Conservation (phyloP, 2,329 filamentous ascomycete genomes). For the Penicillium sp. region DNA sequence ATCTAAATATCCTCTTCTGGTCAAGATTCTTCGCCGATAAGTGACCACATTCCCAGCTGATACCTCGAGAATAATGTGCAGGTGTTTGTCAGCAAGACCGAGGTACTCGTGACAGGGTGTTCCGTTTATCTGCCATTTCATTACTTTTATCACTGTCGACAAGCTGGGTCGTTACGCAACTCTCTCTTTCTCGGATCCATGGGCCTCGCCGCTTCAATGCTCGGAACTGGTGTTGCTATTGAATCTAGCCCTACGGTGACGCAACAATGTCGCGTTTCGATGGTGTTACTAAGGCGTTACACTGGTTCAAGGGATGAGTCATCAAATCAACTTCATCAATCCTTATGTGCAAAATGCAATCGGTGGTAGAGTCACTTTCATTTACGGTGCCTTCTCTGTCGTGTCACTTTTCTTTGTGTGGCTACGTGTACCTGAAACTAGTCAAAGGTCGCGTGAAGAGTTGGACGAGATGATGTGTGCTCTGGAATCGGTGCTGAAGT, state of each 20-base stretch:
- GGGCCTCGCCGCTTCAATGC: neutral
- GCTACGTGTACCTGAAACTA: slow-evolving; percentile 7
- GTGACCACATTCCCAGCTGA: slow-evolving; percentile 2
- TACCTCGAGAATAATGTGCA: slow-evolving; percentile 13
- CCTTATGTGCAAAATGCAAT: neutral
- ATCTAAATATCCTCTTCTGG: neutral
- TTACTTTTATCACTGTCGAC: neutral
- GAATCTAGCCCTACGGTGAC: slow-evolving; percentile 2
- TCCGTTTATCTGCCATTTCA: slow-evolving; percentile 1
- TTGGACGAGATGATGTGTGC: slow-evolving; percentile 4
- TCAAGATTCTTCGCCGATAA: slow-evolving; percentile 5
- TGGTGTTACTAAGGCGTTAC: too few relatives aligned
- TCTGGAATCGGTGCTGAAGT: slow-evolving; percentile 1
- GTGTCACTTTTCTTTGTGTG: neutral
- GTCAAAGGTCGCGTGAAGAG: neutral
- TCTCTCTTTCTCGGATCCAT: slow-evolving; percentile 4
- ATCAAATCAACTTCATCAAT: slow-evolving; percentile 8
- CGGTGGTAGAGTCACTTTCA: slow-evolving; percentile 1
- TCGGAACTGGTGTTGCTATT: slow-evolving; percentile 3
- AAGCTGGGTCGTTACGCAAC: slow-evolving; percentile 1
- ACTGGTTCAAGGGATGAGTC: too few relatives aligned
- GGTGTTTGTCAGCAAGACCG: slow-evolving; percentile 5
- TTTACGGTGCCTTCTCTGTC: slow-evolving; percentile 1
- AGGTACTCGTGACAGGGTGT: slow-evolving; percentile 8
- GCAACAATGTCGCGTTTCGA: too few relatives aligned